phyloP scores from a whole-genome alignment of 805 yeast genomes.

The Cyberlindnera samutprakarnensis region DNA sequence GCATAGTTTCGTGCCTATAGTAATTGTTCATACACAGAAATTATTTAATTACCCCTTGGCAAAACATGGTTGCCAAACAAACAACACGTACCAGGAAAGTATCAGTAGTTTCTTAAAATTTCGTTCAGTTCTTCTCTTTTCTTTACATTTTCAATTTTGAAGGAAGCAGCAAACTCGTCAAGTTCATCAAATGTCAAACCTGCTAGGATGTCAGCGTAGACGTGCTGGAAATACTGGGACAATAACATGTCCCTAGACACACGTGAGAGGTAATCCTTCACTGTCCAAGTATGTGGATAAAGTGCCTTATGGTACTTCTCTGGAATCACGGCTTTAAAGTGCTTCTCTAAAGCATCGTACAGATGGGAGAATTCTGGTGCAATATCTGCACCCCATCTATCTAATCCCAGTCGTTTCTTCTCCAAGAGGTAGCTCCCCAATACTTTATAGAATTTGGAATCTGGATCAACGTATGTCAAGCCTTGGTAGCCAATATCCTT shows the following conservation, averaged over 20 bases:
- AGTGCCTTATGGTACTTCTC: slow-evolving; percentile 31
- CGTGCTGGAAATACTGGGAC: slow-evolving; percentile 36
- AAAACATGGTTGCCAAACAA: no score
- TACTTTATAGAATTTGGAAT: slow-evolving; percentile 34
- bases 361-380: slow-evolving; percentile 31
- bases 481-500: slow-evolving; percentile 49
- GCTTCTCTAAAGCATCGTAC: slow-evolving; percentile 30
- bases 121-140: slow-evolving; percentile 35
- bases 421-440: slow-evolving; percentile 35
- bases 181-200: slow-evolving; percentile 37
- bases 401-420: slow-evolving; percentile 40
- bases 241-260: slow-evolving; percentile 36
- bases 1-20: no score
- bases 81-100: no score
- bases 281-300: slow-evolving; percentile 35
- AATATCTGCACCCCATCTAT: slow-evolving; percentile 43
- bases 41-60: no score
- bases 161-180: slow-evolving; percentile 44
- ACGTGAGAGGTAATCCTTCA: slow-evolving; percentile 30
- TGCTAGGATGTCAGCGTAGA: slow-evolving; percentile 38
- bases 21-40: no score
- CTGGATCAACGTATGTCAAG: slow-evolving; percentile 37
- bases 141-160: slow-evolving; percentile 38
- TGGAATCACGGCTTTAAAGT: slow-evolving; percentile 33
- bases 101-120: slow-evolving; percentile 11